Percentiles rank a stretch among this genome's conserved stretches.
phyloP scores from a whole-genome alignment of 495 filamentous ascomycete genomes.

The Pyrenopolyporus hunteri region DNA sequence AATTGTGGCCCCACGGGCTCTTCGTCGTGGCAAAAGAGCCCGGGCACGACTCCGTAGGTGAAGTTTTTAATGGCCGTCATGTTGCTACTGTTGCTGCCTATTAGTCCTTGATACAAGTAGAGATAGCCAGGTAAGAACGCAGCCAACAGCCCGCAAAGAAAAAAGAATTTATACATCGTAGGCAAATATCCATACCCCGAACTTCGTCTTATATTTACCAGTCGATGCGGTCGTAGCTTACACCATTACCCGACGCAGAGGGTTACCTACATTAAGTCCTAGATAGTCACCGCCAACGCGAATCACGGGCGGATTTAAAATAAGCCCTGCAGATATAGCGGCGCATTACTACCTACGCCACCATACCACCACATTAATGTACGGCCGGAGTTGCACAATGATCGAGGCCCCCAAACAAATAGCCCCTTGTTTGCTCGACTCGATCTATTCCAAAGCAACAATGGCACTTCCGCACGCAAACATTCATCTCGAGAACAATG shows the following conservation, averaged over 20 bases:
- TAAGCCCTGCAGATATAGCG: conserved; percentile 2
- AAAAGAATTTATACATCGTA: too few species aligned
- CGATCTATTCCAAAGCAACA: not conserved
- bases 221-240: too few species aligned
- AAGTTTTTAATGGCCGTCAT: not conserved
- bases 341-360: conserved; percentile 3
- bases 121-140: too few species aligned
- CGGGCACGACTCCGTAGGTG: conserved; percentile 14
- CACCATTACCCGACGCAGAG: too few species aligned
- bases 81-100: not conserved
- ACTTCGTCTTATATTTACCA: too few species aligned
- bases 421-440: conserved; percentile 14
- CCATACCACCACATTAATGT: conserved; percentile 5
- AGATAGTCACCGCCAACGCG: too few species aligned
- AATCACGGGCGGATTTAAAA: too few species aligned
- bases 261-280: too few species aligned
- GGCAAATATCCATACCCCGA: too few species aligned
- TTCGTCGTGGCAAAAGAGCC: conserved; percentile 26
- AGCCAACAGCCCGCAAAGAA: too few species aligned
- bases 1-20: conserved; percentile 22
- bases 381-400: conserved; percentile 5
- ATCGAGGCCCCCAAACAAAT: conserved; percentile 19
- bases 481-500: not conserved
- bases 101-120: too few species aligned
- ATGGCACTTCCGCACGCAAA: not conserved